Evolutionary conservation across 352 stramenopile species (phyloP), one percentile per base, ranked within the genome.

Genomic region (Plasmopara muralis): DNA sequence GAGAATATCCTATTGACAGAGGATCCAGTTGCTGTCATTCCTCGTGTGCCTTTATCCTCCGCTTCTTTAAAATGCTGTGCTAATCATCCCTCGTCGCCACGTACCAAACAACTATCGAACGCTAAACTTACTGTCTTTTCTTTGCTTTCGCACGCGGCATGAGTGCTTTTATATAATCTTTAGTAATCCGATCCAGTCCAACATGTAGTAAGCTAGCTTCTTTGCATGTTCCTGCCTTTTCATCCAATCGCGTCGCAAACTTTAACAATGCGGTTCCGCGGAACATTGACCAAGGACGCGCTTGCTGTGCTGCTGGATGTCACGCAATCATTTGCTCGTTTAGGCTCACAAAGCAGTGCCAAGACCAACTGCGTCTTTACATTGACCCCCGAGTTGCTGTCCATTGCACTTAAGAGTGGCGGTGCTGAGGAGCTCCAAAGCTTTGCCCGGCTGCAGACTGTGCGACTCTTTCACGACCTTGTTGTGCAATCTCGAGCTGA

Each of bases 231-330:
- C 20, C 20, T 25, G 20, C 20, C 20, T 25, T 61, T 54, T 48
- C 18, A 50, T 16, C 56, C 50, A 69, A 62, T 65, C 55, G 42
- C 49, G 53, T 59, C 14, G 9, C 37, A 47, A 13, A 2, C n/a
- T 37, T 13, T 10, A 13, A 28, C 20, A 12, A 92, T 92, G 81
- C 81, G 81, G 31, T 92, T 92, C 66, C 78, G 81, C 45, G 81
- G 81, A 34, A 88, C 78, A 30, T 51, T 92, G 28, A 67, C 77
- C 39, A 85, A 87, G 62, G 77, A 87, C 54, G 69, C 82, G 56
- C 66, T 93, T 42, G 75, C 75, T 25, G 73, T 89, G 57, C 68
- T 93, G 63, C 68, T 93, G 45, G 79, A 93, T 42, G 68, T 89
- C 20, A 66, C 80, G 49, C 79, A 83, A 66, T 78, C 74, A 47